phyloP scores from a whole-genome alignment of 176 grass and related monocot genomes.

The Cenchrus fungigraminus region DNA sequence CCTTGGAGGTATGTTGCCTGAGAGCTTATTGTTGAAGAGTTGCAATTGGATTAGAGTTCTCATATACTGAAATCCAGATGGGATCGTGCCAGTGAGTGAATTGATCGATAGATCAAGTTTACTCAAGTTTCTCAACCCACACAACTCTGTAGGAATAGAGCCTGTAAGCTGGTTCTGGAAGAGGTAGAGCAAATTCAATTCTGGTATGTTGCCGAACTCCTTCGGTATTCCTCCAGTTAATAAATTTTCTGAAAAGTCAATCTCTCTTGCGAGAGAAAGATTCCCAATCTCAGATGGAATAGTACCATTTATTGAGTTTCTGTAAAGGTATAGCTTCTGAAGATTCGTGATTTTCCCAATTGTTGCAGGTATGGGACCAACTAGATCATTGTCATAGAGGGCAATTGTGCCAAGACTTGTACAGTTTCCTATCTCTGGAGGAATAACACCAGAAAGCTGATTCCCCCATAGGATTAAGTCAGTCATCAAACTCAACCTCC shows the following conservation, averaged over 20 bases:
- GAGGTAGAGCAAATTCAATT: conserved; percentile 75
- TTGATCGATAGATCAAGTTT: conserved; percentile 99
- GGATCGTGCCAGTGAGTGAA: conserved; percentile 77
- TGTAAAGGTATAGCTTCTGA: conserved; percentile 80
- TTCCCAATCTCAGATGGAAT: conserved; percentile 82
- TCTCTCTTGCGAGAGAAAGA: conserved; percentile 63
- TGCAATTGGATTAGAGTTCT: conserved; percentile 77
- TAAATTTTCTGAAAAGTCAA: conserved; percentile 96
- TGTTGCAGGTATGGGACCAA: conserved; percentile 71
- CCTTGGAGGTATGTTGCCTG: conserved; percentile 78
- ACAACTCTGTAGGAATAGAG: conserved; percentile 71
- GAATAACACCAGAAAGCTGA: conserved; percentile 72
- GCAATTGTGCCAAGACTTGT: conserved; percentile 67
- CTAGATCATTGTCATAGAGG: conserved; percentile 82
- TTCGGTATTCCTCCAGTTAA: conserved; percentile 84
- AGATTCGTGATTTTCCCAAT: conserved; percentile 74
- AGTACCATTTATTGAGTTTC: conserved; percentile 83
- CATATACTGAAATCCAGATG: conserved; percentile 82
- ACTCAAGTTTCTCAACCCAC: conserved; percentile 70
- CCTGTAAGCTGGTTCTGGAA: conserved; percentile 94
- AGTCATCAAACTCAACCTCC: conserved; percentile 63
- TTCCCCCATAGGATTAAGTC: conserved; percentile 89
- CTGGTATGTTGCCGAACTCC: conserved; percentile 71
- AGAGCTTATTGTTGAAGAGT: conserved; percentile 85
- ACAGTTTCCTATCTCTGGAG: conserved; percentile 86